Conservation (phyloP, 2,329 filamentous ascomycete species). For the Fusarium sp. region DNA sequence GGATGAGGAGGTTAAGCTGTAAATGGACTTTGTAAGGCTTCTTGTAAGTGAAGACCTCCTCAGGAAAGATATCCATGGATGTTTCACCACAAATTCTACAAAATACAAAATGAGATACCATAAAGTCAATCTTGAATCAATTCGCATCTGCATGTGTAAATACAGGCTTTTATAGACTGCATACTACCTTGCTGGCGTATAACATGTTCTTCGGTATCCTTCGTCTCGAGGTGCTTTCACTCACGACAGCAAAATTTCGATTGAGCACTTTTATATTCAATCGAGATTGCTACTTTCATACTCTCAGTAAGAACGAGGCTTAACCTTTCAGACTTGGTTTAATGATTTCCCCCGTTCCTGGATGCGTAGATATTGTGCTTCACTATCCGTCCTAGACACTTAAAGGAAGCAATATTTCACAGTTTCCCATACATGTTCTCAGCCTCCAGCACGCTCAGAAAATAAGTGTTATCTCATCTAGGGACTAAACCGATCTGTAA, state of each 20-base stretch:
- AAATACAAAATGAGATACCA: neutral
- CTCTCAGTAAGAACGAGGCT: neutral
- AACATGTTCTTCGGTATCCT: neutral
- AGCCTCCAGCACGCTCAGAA: neutral
- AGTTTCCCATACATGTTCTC: neutral
- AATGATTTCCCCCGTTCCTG: neutral
- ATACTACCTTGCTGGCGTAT: neutral
- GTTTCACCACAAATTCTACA: neutral
- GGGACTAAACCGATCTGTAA: neutral
- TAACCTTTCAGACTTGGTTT: neutral
- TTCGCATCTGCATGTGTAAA: neutral
- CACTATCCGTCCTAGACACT: neutral
- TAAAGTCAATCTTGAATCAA: fast-evolving
- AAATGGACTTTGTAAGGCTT: neutral
- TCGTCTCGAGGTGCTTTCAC: neutral
- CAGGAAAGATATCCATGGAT: neutral
- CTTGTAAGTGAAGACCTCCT: neutral
- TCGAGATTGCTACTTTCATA: neutral
- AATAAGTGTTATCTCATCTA: neutral
- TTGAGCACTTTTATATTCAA: neutral
- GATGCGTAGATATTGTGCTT: neutral
- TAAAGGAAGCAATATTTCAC: neutral
- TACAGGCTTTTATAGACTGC: neutral
- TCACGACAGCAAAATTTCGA: neutral
- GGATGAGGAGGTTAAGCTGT: neutral